phyloP scores from a whole-genome alignment of 345 rosid species.

The Euclidium syriacum region DNA sequence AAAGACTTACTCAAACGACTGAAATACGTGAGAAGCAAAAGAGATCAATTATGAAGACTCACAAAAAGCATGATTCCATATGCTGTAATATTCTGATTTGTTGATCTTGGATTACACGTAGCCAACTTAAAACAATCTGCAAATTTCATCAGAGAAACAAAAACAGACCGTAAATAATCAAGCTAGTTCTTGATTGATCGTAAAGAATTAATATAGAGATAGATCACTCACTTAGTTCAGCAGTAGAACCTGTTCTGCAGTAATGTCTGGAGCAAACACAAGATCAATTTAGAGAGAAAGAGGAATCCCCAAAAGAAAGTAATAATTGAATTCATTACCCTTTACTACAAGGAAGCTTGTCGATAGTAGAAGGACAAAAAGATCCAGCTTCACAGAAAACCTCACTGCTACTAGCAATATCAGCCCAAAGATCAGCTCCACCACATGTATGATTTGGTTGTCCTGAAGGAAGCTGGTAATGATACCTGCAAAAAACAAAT shows the following conservation, averaged over 20 bases:
- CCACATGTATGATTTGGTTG: conserved; percentile 78
- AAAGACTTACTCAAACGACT: not conserved
- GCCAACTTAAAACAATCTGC: conserved; percentile 84
- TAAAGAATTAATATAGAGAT: not conserved
- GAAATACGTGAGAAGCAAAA: not conserved
- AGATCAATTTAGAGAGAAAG: conserved; percentile 16
- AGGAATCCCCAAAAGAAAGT: conserved; percentile 13
- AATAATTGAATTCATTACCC: conserved; percentile 53
- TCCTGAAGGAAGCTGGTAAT: conserved; percentile 80
- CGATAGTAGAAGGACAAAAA: conserved; percentile 74
- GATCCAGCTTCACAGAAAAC: conserved; percentile 91
- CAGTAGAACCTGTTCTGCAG: conserved; percentile 88
- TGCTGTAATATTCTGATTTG: conserved; percentile 86
- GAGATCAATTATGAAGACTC: conserved; percentile 42
- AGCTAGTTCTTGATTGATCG: not conserved
- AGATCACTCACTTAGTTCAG: conserved; percentile 46
- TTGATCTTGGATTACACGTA: conserved; percentile 62
- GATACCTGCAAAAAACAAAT: conserved; percentile 65
- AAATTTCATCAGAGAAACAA: conserved; percentile 23
- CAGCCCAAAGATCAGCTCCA: conserved; percentile 95
- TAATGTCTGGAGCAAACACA: conserved; percentile 55
- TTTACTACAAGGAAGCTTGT: conserved; percentile 68
- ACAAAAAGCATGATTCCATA: conserved; percentile 89
- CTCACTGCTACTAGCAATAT: conserved; percentile 64
- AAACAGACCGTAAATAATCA: not conserved